Percentiles rank a stretch among this genome's conserved stretches.
phyloP scores from a whole-genome alignment of 108 stramenopile species.

The Nitzschia putrida region DNA sequence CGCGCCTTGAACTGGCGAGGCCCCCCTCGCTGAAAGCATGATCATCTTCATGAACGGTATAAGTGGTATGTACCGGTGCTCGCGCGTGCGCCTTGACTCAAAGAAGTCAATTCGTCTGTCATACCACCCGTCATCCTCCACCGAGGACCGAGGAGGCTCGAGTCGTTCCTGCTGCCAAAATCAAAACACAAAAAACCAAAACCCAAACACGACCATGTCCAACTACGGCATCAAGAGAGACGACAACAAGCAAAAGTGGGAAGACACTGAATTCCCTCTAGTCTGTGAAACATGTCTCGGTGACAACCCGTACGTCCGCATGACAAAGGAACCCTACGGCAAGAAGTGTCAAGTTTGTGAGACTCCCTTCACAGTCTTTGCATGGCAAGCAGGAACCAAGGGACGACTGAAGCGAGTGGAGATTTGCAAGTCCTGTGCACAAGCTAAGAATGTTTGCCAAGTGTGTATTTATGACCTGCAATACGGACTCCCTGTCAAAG shows the following conservation, averaged over 20 bases:
- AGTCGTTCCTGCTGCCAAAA: too few species aligned
- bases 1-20: not conserved
- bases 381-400: constrained; percentile 96
- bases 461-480: constrained; percentile 97
- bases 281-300: constrained; percentile 99
- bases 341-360: constrained; percentile 98
- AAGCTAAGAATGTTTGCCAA: constrained; percentile 98
- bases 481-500: constrained; percentile 93
- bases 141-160: too few species aligned
- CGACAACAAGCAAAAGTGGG: constrained; percentile 90
- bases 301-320: constrained; percentile 97
- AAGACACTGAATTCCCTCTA: constrained; percentile 95
- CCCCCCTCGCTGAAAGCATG: constrained; percentile 1
- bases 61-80: too few species aligned
- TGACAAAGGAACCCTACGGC: constrained; percentile 91
- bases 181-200: not conserved
- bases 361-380: constrained; percentile 93
- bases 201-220: constrained; percentile 9
- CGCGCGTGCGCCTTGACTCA: too few species aligned
- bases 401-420: constrained; percentile 95
- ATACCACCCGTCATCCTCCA: too few species aligned
- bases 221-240: constrained; percentile 70
- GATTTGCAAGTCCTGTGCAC: constrained; percentile 94
- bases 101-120: too few species aligned
- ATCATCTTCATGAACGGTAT: too few species aligned